Evolutionary conservation across 768 basidiomycete species (phyloP), one percentile per base, ranked within the genome.

Genomic region (Panellus pusillus): DNA sequence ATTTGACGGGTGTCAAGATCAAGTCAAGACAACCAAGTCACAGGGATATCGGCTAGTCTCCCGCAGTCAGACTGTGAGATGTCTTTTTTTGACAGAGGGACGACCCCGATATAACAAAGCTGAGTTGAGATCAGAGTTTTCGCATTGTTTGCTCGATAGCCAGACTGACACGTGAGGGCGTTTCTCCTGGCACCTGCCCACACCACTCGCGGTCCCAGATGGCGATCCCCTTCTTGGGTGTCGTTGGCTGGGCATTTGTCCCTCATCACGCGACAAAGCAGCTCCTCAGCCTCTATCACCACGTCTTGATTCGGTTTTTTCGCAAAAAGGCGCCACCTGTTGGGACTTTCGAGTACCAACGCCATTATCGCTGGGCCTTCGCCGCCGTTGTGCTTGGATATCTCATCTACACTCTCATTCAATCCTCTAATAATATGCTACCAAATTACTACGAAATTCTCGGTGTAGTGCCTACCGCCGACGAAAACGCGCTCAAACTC

Each of bases 391-490:
- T 90, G 44, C 72, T 85, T 17, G 75, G 76, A 7, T 91, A 89
- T 65, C 81, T 90, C 12, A 61, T 73, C 4, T 91, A 87, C 71
- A 87, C 80, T 46, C 70, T 91, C 55, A 58, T 83, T 39, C 72
- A 84, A 50, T 80, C 83, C 6, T 76, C 81, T 5, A 70, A 70
- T n/a, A 71, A 78, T 1, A 76, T 86, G 64, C 75, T 76, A 11
- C 80, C 75, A n/a, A 94, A 89, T 64, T 91, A 86, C 67, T 94
- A 93, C 68, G 77, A 92, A 56, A 75, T 89, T 13, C 80, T 93
- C 17, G 82, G 79, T 5, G 82, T 89, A 2, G 53, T 69, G 7
- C 80, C 85, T 1, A 69, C 69, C n/a, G 83, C 84, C 0, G 87
- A 90, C 64, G 88, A 87, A 44, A 68, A 67, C 38, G 79, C 76